Conservation (phyloP, 208 protist species). For the Herpetomonas tarakana region DNA sequence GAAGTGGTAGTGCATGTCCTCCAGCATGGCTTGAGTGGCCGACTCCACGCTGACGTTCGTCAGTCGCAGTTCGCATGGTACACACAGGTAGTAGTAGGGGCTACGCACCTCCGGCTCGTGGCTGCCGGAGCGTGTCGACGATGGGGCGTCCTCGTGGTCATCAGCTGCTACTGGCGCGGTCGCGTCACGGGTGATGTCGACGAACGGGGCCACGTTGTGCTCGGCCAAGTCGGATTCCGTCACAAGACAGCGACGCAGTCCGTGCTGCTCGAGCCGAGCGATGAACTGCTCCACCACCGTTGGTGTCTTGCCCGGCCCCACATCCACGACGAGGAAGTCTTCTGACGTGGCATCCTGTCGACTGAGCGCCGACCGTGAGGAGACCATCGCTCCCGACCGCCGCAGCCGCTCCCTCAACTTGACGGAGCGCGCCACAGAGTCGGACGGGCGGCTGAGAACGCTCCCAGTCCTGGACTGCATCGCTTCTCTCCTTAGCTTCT, state of each 20-base stretch:
- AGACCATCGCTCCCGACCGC: constrained; percentile 44
- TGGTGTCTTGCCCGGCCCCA: constrained; percentile 48
- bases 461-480: constrained; percentile 2
- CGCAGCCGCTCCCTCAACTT: constrained; percentile 36
- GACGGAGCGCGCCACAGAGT: constrained; percentile 4
- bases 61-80: constrained; percentile 73
- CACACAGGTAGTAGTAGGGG: constrained; percentile 85
- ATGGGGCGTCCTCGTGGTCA: constrained; percentile 1
- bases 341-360: constrained; percentile 17
- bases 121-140: not conserved
- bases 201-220: constrained; percentile 15
- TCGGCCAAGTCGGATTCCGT: constrained; percentile 24
- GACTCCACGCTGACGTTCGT: constrained; percentile 29
- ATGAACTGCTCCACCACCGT: constrained; percentile 67
- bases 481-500: not conserved
- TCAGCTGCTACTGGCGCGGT: not conserved
- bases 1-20: constrained; percentile 86
- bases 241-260: constrained; percentile 54
- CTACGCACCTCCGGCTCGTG: constrained; percentile 23
- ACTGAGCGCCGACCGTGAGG: constrained; percentile 53
- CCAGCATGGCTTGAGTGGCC: constrained; percentile 48
- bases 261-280: constrained; percentile 80
- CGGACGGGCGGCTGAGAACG: not conserved
- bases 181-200: not conserved
- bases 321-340: constrained; percentile 46